Conservation (phyloP, 2,329 filamentous ascomycete genomes). For the Apiospora marii region DNA sequence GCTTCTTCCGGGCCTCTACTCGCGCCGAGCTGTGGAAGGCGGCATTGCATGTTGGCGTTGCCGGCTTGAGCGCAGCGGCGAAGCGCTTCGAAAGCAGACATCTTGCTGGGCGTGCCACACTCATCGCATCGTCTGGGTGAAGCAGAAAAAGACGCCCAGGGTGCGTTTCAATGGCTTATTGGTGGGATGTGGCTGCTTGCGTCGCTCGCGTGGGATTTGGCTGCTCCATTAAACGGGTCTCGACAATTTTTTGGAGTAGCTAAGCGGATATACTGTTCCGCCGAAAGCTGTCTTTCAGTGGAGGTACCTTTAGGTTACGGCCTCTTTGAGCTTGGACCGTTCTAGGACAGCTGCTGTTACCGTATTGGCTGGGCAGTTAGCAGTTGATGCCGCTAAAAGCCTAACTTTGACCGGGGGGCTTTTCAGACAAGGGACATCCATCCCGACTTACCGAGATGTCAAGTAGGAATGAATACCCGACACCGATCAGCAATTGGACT, state of each 20-base stretch:
- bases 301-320: background rate
- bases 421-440: background rate
- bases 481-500: background rate
- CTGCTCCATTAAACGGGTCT: conserved; percentile 19
- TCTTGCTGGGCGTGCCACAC: conserved; percentile 61
- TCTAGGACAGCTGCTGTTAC: conserved; percentile 10
- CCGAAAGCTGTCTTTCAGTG: conserved; percentile 11
- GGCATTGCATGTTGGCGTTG: conserved; percentile 42
- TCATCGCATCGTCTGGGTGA: conserved; percentile 54
- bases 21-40: conserved; percentile 61
- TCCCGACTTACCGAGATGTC: background rate
- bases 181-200: conserved; percentile 19
- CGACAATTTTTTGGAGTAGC: conserved; percentile 24
- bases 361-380: conserved; percentile 13
- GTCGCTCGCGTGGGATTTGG: conserved; percentile 21
- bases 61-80: conserved; percentile 41
- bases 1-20: conserved; percentile 53
- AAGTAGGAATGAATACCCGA: background rate
- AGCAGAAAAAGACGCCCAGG: conserved; percentile 25
- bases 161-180: conserved; percentile 33
- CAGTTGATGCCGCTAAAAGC: conserved; percentile 10
- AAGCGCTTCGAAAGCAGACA: conserved; percentile 61
- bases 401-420: background rate
- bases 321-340: background rate
- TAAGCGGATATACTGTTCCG: conserved; percentile 24